Evolutionary conservation across 2,329 filamentous ascomycete species (phyloP), one percentile per base, ranked within the genome.

Genomic region (Sporothrix phasma): DNA sequence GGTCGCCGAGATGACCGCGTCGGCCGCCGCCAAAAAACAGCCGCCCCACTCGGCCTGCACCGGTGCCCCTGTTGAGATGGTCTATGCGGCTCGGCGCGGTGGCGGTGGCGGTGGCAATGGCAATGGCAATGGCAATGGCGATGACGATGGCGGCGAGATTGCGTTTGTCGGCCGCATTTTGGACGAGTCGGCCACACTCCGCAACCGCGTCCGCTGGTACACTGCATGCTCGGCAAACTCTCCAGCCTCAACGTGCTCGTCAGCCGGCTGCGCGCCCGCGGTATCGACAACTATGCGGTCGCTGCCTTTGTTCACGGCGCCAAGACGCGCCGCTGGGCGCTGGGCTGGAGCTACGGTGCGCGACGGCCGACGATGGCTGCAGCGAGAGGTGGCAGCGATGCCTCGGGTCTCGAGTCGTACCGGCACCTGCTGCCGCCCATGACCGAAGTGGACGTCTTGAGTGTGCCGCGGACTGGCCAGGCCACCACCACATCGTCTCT

Each of bases 221-320:
- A 94, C 88, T 0, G 86, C 62, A 95, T 97, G 90, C 79, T 97
- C 0, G 92, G 93, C 0, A 95, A 95, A 70, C 78, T 90, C 34
- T 81, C 82, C 0, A 92, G 88, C 68, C 78, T 90, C 3, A 79
- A 88, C 0, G 77, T 79, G 0, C 74, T 88, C 0, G 76, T 96
- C 0, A 79, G 86, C 5, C 58, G 80, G 61, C 78, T 88, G 3
- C 81, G 82, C 17, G 78, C 76, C 0, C 54, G 19, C n/a, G 62
- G 65, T 15, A 81, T 95, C 43, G 78, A 79, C 43, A 99, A 97
- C 72, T 97, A 87, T 69, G 92, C 91, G 0, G 84, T 96, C 0
- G 88, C 88, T 0, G 86, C 89, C 67, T 88, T 97, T 68, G 79
- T 90, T 0, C 90, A 93, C 65, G 90, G 89, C 0, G 84, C 77